phyloP scores from a whole-genome alignment of 73 alveolate species.

The Paramecium biaurelia region DNA sequence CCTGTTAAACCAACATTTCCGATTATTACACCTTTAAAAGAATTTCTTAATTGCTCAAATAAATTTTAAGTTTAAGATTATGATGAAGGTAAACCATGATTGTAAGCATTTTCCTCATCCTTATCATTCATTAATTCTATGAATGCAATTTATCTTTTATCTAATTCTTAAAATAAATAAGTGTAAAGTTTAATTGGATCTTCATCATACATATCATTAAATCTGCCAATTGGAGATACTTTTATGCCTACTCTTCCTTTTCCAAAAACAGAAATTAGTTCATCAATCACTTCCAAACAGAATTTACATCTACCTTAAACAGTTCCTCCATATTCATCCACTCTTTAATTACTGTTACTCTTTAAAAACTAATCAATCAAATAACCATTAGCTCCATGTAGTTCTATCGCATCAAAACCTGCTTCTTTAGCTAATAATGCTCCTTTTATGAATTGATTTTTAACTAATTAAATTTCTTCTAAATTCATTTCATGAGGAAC shows the following conservation, averaged over 20 bases:
- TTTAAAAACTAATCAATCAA: conserved; percentile 76
- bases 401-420: conserved; percentile 91
- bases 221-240: conserved; percentile 67
- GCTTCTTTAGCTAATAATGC: conserved; percentile 84
- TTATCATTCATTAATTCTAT: conserved; percentile 52
- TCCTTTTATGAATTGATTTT: conserved; percentile 72
- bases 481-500: conserved; percentile 53
- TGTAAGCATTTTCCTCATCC: neutral
- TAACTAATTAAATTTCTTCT: conserved; percentile 72
- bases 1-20: conserved; percentile 35
- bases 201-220: conserved; percentile 65
- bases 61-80: neutral
- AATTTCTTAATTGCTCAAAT: neutral
- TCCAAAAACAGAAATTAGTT: conserved; percentile 63
- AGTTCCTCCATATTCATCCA: conserved; percentile 90
- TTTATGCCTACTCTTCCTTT: conserved; percentile 69
- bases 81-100: conserved; percentile 25
- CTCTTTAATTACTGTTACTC: conserved; percentile 76
- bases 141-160: conserved; percentile 60
- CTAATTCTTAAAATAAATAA: conserved; percentile 59
- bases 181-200: conserved; percentile 63
- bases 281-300: conserved; percentile 74
- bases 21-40: conserved; percentile 14
- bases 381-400: conserved; percentile 83
- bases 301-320: conserved; percentile 82